Percentiles rank a stretch among this genome's conserved stretches.
Evolutionary conservation across 495 filamentous ascomycete genomes (phyloP).

Genomic region (Chaetomium tenue): DNA sequence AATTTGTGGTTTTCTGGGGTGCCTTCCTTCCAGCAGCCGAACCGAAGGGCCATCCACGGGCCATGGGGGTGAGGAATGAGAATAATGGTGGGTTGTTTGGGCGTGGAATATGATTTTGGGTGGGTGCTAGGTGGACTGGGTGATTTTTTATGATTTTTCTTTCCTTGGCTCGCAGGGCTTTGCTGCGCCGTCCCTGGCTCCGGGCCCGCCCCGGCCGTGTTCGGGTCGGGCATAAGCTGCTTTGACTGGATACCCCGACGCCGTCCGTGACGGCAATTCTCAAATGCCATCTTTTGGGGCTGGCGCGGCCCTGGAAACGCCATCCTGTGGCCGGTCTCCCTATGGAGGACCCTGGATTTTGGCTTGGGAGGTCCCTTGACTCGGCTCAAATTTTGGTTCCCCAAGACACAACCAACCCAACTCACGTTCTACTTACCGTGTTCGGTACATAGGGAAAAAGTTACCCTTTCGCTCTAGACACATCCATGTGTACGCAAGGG

Average conservation of each 20-base stretch:
- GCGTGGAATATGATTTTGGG: neutral
- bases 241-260: neutral
- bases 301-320: neutral
- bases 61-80: neutral
- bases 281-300: neutral
- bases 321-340: neutral
- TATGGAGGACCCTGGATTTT: constrained; percentile 1
- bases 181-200: constrained; percentile 2
- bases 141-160: neutral
- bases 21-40: neutral
- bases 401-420: no score
- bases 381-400: no score
- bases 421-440: no score
- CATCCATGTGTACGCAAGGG: no score
- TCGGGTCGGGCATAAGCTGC: neutral
- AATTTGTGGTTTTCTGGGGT: neutral
- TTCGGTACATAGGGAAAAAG: no score
- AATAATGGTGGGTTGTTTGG: neutral
- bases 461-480: no score
- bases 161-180: neutral
- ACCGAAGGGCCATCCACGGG: no score
- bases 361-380: no score
- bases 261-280: neutral
- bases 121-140: constrained; percentile 4
- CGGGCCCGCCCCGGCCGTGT: constrained; percentile 4